Percentiles rank a stretch among this genome's conserved stretches.
Evolutionary conservation across 78 protist genomes (phyloP).

Genomic region (Planoprotostelium fungivorum): DNA sequence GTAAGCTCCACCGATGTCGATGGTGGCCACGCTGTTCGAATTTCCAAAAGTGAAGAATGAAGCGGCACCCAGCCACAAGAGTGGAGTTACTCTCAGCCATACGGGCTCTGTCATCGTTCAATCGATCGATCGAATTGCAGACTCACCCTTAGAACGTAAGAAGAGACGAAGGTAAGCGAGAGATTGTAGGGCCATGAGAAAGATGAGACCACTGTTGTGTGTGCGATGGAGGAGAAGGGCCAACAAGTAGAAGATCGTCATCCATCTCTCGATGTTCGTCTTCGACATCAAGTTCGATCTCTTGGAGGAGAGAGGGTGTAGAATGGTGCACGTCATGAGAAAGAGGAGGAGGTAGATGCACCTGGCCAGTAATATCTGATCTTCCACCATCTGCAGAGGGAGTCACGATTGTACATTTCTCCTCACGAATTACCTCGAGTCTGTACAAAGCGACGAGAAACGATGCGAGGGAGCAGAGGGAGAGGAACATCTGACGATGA

Average conservation of each 20-base stretch:
- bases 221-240: background rate
- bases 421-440: too few species aligned
- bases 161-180: background rate
- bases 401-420: background rate
- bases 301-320: background rate
- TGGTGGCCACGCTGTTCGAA: conserved; percentile 53
- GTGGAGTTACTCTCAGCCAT: too few species aligned
- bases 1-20: conserved; percentile 73
- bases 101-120: background rate
- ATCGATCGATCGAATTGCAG: background rate
- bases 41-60: conserved; percentile 71
- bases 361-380: background rate
- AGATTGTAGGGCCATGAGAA: background rate
- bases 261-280: background rate
- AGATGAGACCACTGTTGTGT: background rate
- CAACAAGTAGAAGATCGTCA: background rate
- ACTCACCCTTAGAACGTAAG: background rate
- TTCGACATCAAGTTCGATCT: background rate
- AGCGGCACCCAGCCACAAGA: conserved; percentile 50
- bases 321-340: background rate
- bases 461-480: background rate
- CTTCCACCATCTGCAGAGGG: background rate
- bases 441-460: too few species aligned
- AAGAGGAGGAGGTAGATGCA: background rate
- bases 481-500: background rate